phyloP scores from a whole-genome alignment of 2,329 filamentous ascomycete species.

The Diaporthe destruens region DNA sequence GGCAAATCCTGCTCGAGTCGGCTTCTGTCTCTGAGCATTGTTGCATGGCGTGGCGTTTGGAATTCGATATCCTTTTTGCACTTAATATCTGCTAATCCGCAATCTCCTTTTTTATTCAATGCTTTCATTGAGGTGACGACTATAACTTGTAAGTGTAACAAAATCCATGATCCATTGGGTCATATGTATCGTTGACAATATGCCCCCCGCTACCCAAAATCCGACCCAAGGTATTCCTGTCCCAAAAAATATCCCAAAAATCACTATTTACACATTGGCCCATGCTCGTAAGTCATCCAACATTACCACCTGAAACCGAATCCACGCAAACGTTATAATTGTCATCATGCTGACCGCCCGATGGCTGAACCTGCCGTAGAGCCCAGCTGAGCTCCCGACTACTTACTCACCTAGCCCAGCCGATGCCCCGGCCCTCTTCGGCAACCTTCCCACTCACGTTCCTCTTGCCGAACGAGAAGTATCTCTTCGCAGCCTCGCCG shows the following conservation, averaged over 20 bases:
- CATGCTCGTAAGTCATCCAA: slow-evolving; percentile 23
- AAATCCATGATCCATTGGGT: background rate
- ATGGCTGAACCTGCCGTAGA: background rate
- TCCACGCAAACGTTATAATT: background rate
- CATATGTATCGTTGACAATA: background rate
- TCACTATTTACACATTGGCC: slow-evolving; percentile 15
- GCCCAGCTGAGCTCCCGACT: background rate
- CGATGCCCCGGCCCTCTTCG: slow-evolving; percentile 70
- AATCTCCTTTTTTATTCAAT: background rate
- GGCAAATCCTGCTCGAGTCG: background rate
- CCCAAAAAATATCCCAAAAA: slow-evolving; percentile 34
- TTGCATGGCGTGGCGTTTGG: slow-evolving; percentile 25
- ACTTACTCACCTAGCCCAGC: slow-evolving; percentile 23
- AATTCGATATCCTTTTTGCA: slow-evolving; percentile 10
- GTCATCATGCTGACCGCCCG: too few relatives aligned
- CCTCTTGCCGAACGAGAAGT: slow-evolving; percentile 58
- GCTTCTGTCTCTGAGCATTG: slow-evolving; percentile 15
- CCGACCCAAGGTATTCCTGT: slow-evolving; percentile 11
- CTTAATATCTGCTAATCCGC: slow-evolving; percentile 24
- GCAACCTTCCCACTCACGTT: slow-evolving; percentile 80
- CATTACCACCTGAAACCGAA: background rate
- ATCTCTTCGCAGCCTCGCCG: slow-evolving; percentile 38
- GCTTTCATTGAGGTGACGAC: background rate
- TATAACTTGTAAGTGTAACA: background rate
- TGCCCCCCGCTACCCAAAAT: slow-evolving; percentile 19